These are phyloP conservation scores for Globisporangium takayamanum DNA, from an alignment of 352 stramenopile species.

Conservation along the genomic window DNA sequence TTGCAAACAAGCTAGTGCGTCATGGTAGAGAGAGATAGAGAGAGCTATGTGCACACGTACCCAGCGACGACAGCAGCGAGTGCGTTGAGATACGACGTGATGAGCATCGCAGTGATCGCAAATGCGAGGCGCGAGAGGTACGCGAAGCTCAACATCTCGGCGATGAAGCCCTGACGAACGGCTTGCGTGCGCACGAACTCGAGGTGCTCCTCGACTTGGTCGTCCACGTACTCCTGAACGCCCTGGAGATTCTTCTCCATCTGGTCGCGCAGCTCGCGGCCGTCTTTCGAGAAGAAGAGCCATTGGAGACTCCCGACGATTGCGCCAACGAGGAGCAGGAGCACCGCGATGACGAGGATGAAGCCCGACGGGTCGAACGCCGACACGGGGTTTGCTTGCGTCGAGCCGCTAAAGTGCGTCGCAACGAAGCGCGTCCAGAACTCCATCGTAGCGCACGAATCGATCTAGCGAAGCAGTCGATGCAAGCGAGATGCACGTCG, in stretches of 20 bases:
- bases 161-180: slow-evolving; percentile 73
- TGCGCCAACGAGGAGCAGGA: slow-evolving; percentile 63
- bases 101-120: slow-evolving; percentile 67
- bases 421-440: slow-evolving; percentile 68
- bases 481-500: too few relatives aligned
- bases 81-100: slow-evolving; percentile 81
- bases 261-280: slow-evolving; percentile 40
- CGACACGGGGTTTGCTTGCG: slow-evolving; percentile 72
- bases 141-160: slow-evolving; percentile 83
- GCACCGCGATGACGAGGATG: slow-evolving; percentile 66
- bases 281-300: slow-evolving; percentile 30
- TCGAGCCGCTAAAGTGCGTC: slow-evolving; percentile 78
- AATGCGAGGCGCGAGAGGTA: slow-evolving; percentile 81
- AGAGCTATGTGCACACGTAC: slow-evolving; percentile 13
- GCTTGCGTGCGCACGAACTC: slow-evolving; percentile 63
- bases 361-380: slow-evolving; percentile 83
- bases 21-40: too few relatives aligned
- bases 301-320: slow-evolving; percentile 39
- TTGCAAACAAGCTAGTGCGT: too few relatives aligned
- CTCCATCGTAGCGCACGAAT: slow-evolving; percentile 29
- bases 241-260: slow-evolving; percentile 75
- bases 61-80: slow-evolving; percentile 74
- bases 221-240: slow-evolving; percentile 67
- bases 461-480: not conserved
- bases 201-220: slow-evolving; percentile 62